Evolutionary conservation across 441 rosid genomes (phyloP).

Genomic region (Erodium texanum): DNA sequence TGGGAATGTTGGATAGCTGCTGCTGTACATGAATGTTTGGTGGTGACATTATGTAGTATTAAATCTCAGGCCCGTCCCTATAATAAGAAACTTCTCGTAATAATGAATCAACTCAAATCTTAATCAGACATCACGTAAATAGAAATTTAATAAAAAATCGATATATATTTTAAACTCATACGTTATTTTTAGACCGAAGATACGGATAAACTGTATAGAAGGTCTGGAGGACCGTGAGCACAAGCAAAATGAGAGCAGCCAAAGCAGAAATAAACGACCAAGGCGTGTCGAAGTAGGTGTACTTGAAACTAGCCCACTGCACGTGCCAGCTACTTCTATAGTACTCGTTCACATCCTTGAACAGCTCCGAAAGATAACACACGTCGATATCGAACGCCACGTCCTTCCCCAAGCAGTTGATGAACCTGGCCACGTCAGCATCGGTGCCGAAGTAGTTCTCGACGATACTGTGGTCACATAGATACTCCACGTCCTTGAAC

Average conservation of each 20-base stretch:
- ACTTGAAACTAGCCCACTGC: conserved; percentile 45
- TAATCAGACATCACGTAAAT: no score
- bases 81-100: no score
- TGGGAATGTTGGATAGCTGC: background rate
- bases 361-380: conserved; percentile 36
- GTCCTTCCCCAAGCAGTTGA: conserved; percentile 45
- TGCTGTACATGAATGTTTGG: background rate
- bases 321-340: conserved; percentile 35
- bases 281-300: conserved; percentile 47
- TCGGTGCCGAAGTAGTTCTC: conserved; percentile 52
- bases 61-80: background rate
- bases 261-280: conserved; percentile 54
- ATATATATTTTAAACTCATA: no score
- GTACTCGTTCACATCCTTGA: conserved; percentile 34
- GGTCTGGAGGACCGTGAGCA: conserved; percentile 42
- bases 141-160: no score
- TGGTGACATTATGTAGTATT: background rate
- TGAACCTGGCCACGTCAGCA: conserved; percentile 28
- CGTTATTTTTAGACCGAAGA: no score
- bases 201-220: conserved; percentile 27
- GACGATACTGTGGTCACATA: conserved; percentile 34
- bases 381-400: conserved; percentile 35
- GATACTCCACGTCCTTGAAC: conserved; percentile 33
- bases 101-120: no score
- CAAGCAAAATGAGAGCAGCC: conserved; percentile 41